Evolutionary conservation across 331 rosid species (phyloP).

Genomic region (Rhamnella rubrinervis): DNA sequence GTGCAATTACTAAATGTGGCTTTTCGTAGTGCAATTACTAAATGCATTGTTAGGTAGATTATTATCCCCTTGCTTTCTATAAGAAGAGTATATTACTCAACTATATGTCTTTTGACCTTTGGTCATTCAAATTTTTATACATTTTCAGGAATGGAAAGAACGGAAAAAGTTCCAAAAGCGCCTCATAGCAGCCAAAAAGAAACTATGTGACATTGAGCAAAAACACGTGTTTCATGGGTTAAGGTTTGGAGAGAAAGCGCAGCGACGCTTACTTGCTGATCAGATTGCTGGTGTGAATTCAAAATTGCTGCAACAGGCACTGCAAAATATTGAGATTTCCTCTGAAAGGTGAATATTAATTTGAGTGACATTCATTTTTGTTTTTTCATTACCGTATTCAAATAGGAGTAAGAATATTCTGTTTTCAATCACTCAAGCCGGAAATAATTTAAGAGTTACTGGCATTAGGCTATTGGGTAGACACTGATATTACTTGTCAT

Average conservation of each 20-base stretch:
- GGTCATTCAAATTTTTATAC: constrained; percentile 24
- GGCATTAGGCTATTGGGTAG: not conserved
- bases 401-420: not conserved
- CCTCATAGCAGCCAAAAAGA: constrained; percentile 88
- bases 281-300: constrained; percentile 77
- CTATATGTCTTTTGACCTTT: constrained; percentile 1
- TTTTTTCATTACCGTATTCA: not conserved
- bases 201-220: constrained; percentile 79
- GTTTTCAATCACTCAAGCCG: not conserved
- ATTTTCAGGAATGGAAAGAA: constrained; percentile 90
- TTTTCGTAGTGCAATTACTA: not conserved
- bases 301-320: constrained; percentile 59
- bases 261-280: constrained; percentile 72
- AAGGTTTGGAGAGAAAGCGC: constrained; percentile 70
- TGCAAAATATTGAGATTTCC: constrained; percentile 49
- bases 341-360: constrained; percentile 49
- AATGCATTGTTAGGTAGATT: not conserved
- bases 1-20: not conserved
- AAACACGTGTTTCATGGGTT: constrained; percentile 77
- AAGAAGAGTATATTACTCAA: not conserved
- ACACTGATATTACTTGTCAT: not conserved
- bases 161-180: constrained; percentile 71
- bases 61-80: not conserved
- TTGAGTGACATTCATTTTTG: not conserved
- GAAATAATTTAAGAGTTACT: not conserved